Conservation (phyloP, 2,329 filamentous ascomycete genomes). For the Trichoderma harzianum region DNA sequence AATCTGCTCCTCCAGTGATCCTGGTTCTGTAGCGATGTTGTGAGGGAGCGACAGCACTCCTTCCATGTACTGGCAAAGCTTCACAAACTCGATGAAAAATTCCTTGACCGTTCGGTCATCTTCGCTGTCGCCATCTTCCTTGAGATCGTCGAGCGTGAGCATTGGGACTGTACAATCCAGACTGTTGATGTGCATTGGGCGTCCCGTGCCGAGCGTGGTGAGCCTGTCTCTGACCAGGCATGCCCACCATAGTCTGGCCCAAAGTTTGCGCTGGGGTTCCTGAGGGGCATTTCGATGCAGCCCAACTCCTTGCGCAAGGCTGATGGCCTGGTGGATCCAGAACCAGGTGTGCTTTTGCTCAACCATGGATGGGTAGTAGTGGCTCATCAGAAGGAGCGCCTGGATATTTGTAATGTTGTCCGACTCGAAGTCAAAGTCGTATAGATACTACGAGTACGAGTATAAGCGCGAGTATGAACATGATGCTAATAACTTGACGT, state of each 20-base stretch:
- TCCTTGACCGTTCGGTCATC: conserved; percentile 21
- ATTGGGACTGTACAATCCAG: conserved; percentile 23
- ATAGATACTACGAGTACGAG: conserved; percentile 15
- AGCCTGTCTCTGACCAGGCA: conserved; percentile 23
- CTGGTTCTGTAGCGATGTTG: neutral
- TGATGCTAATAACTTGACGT: too few relatives aligned
- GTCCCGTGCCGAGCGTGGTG: conserved; percentile 22
- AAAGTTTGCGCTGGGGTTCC: conserved; percentile 20
- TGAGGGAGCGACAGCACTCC: conserved; percentile 21
- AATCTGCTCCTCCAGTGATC: conserved; percentile 16
- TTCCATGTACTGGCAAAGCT: conserved; percentile 24
- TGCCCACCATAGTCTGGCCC: conserved; percentile 24
- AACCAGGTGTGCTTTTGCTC: conserved; percentile 26
- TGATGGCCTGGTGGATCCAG: conserved; percentile 24
- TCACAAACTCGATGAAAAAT: conserved; percentile 23
- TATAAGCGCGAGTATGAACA: neutral
- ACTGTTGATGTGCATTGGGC: conserved; percentile 25
- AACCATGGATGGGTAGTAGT: conserved; percentile 24
- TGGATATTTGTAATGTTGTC: conserved; percentile 22
- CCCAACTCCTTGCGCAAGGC: conserved; percentile 21
- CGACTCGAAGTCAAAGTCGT: conserved; percentile 22
- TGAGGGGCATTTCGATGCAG: conserved; percentile 19
- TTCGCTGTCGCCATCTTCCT: conserved; percentile 20
- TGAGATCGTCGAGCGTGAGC: conserved; percentile 19
- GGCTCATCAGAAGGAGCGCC: conserved; percentile 22